These are phyloP conservation scores for Kwoniella europaea DNA, from an alignment of 768 basidiomycete species.

Conservation along the genomic window DNA sequence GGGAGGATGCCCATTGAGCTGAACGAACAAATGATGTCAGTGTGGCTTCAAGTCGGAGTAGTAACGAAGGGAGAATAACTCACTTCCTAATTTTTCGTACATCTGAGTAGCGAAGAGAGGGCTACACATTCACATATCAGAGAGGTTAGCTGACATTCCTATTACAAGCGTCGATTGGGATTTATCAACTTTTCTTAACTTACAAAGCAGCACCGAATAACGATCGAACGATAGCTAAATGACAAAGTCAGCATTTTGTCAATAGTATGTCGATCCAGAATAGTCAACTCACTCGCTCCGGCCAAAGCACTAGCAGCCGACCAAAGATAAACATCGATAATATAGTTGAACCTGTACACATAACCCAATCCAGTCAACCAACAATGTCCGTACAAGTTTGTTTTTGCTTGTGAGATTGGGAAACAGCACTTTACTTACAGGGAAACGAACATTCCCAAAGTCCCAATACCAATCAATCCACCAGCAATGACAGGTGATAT, in stretches of 20 bases:
- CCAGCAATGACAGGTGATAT: constrained; percentile 53
- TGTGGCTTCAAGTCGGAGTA: not conserved
- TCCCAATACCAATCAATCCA: constrained; percentile 49
- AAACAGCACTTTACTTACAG: no score
- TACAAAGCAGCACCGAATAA: constrained; percentile 53
- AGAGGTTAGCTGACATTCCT: not conserved
- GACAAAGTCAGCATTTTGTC: not conserved
- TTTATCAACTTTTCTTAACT: not conserved
- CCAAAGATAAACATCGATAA: constrained; percentile 60
- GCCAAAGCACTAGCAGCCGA: constrained; percentile 60
- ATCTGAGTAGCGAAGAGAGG: constrained; percentile 59
- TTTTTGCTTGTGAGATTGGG: no score
- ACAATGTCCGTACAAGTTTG: no score
- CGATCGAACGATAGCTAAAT: constrained; percentile 49
- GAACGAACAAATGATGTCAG: no score
- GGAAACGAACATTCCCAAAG: constrained; percentile 54
- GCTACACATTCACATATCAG: not conserved
- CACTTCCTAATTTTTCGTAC: constrained; percentile 57
- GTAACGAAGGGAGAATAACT: constrained; percentile 6
- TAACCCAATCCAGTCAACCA: no score
- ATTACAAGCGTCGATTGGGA: no score
- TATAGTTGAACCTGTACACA: constrained; percentile 47
- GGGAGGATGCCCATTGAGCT: constrained; percentile 58
- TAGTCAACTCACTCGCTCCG: constrained; percentile 42
- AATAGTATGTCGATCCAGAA: not conserved